These are phyloP conservation scores for Syncephalis plumigaleata DNA, from an alignment of 371 early-diverging fungal genomes.

Conservation along the genomic window DNA sequence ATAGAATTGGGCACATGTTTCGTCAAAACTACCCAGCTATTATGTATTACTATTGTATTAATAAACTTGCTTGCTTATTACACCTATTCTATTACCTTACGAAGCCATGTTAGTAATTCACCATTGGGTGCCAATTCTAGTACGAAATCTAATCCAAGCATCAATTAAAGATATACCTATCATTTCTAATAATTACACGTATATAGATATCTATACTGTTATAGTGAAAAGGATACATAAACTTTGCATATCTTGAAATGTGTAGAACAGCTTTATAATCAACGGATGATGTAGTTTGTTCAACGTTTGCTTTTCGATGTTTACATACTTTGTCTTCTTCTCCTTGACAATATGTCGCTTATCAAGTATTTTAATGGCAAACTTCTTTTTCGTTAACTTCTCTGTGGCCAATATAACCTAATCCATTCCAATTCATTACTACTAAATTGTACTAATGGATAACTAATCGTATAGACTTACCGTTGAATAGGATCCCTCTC, in stretches of 20 bases:
- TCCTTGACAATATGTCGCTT: constrained; percentile 85
- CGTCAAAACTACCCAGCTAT: constrained; percentile 51
- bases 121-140: constrained; percentile 80
- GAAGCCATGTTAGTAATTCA: constrained; percentile 66
- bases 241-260: constrained; percentile 80
- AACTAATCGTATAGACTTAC: constrained; percentile 24
- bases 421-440: neutral
- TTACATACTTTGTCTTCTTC: constrained; percentile 88
- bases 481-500: constrained; percentile 93
- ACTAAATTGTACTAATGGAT: neutral
- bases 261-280: constrained; percentile 79
- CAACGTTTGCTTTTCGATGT: constrained; percentile 79
- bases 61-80: neutral
- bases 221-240: constrained; percentile 33
- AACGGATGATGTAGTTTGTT: constrained; percentile 81
- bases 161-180: neutral
- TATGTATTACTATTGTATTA: neutral
- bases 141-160: constrained; percentile 44
- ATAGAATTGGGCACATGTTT: constrained; percentile 58
- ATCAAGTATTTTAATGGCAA: constrained; percentile 87
- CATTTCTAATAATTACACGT: too few species aligned
- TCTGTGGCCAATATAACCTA: constrained; percentile 57
- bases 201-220: too few species aligned
- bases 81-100: constrained; percentile 20
- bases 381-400: constrained; percentile 37